A percentile compares a stretch with the other conserved stretches of the same genome.
Evolutionary conservation across 2,329 filamentous ascomycete species (phyloP).

Genomic region (Lachnellula willkommii): DNA sequence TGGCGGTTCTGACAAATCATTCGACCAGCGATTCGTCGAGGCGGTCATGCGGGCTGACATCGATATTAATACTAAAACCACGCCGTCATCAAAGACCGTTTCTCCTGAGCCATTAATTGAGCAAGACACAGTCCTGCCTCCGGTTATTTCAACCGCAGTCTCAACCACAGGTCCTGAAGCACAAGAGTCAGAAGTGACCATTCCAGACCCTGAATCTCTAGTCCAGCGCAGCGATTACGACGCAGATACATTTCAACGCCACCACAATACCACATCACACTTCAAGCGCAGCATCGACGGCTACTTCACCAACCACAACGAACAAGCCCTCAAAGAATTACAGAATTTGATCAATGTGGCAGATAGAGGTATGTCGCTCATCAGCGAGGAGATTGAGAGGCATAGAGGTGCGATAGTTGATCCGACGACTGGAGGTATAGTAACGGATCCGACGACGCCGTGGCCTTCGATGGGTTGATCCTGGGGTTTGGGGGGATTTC

Average conservation of each 20-base stretch:
- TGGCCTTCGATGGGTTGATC: not conserved
- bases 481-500: no score
- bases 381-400: conserved; percentile 15
- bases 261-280: conserved; percentile 28
- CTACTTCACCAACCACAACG: conserved; percentile 30
- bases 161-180: not conserved
- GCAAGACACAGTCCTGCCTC: not conserved
- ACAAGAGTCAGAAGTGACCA: not conserved
- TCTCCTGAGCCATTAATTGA: not conserved
- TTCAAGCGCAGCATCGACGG: conserved; percentile 31
- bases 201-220: not conserved
- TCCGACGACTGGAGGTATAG: not conserved
- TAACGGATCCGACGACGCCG: not conserved
- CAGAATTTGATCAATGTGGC: conserved; percentile 30
- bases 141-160: not conserved
- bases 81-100: not conserved
- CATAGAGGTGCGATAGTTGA: conserved; percentile 5
- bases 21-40: conserved; percentile 32
- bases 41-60: conserved; percentile 20
- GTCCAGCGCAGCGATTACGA: conserved; percentile 20
- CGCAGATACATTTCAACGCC: conserved; percentile 26
- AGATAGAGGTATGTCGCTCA: conserved; percentile 27
- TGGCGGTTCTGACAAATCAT: conserved; percentile 17
- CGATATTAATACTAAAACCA: not conserved
- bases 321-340: conserved; percentile 26